phyloP scores from a whole-genome alignment of 345 rosid genomes.

The Arabis alpina region DNA sequence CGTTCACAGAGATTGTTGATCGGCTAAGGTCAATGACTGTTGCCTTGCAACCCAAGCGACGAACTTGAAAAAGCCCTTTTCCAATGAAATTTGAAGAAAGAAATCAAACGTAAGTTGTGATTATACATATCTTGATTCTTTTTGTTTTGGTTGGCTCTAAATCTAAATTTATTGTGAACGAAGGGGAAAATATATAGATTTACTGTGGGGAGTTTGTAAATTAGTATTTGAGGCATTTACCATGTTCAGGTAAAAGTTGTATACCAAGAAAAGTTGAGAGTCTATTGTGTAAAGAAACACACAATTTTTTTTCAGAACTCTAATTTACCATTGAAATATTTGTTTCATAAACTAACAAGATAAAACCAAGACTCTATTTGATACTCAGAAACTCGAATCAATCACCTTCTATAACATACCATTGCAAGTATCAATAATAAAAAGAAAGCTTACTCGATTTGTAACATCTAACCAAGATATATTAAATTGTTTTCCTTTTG shows the following conservation, averaged over 20 bases:
- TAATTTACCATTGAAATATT: too few relatives aligned
- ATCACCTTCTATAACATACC: too few relatives aligned
- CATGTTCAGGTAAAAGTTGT: conserved; percentile 29
- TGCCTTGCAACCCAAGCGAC: conserved; percentile 59
- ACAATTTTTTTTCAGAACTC: background rate
- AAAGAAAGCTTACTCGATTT: too few relatives aligned
- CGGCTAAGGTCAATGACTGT: conserved; percentile 60
- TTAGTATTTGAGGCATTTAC: conserved; percentile 22
- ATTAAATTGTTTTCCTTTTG: too few relatives aligned
- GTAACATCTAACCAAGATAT: too few relatives aligned
- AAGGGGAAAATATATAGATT: background rate
- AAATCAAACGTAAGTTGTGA: conserved; percentile 26
- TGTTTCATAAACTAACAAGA: too few relatives aligned
- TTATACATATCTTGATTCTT: background rate
- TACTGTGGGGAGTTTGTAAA: conserved; percentile 30
- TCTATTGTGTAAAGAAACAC: conserved; percentile 10
- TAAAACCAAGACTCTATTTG: background rate
- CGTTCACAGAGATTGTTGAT: conserved; percentile 75
- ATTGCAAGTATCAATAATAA: too few relatives aligned
- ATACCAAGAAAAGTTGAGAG: conserved; percentile 20
- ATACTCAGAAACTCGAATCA: too few relatives aligned
- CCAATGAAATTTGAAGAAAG: background rate
- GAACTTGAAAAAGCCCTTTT: conserved; percentile 21
- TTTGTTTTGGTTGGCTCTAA: background rate
- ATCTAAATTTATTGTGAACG: conserved; percentile 1